These are phyloP conservation scores for Herpomyces periplanetae DNA, from an alignment of 2,329 filamentous ascomycete genomes.

Conservation along the genomic window DNA sequence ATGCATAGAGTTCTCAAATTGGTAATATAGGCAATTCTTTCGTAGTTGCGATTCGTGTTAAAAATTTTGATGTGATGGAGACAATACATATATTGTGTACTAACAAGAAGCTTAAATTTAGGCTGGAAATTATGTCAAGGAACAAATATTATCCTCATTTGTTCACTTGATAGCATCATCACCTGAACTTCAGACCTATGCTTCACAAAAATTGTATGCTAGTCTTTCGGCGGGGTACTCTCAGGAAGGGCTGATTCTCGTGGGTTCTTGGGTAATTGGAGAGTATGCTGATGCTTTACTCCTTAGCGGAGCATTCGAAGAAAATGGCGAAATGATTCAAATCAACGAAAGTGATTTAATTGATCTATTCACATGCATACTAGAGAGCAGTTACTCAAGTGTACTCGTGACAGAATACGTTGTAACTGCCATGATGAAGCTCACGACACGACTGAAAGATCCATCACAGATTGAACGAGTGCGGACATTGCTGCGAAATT, in stretches of 20 bases:
- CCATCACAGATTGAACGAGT: constrained; percentile 52
- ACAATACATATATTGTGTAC: constrained; percentile 1
- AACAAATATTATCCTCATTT: constrained; percentile 86
- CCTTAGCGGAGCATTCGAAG: constrained; percentile 57
- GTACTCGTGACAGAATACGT: constrained; percentile 86
- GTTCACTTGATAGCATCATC: constrained; percentile 79
- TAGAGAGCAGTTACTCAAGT: constrained; percentile 74
- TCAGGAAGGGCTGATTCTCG: constrained; percentile 70
- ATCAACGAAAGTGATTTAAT: constrained; percentile 65
- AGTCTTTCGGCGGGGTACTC: constrained; percentile 85
- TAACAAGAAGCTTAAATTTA: constrained; percentile 4
- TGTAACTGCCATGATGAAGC: constrained; percentile 66
- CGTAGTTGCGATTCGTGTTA: not conserved
- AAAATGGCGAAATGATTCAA: constrained; percentile 46
- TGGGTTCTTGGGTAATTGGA: constrained; percentile 85
- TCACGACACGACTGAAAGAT: constrained; percentile 55
- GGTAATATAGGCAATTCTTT: too few relatives aligned
- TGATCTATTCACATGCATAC: constrained; percentile 59
- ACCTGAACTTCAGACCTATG: constrained; percentile 74
- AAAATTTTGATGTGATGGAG: not conserved
- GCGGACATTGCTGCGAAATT: constrained; percentile 29
- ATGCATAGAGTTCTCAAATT: constrained; percentile 76
- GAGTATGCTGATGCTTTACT: constrained; percentile 81
- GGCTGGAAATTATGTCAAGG: constrained; percentile 85
- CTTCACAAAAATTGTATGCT: constrained; percentile 67